Base-by-base conservation (phyloP, 768 basidiomycete genomes). In the Calocybe gangraenosa region DNA sequence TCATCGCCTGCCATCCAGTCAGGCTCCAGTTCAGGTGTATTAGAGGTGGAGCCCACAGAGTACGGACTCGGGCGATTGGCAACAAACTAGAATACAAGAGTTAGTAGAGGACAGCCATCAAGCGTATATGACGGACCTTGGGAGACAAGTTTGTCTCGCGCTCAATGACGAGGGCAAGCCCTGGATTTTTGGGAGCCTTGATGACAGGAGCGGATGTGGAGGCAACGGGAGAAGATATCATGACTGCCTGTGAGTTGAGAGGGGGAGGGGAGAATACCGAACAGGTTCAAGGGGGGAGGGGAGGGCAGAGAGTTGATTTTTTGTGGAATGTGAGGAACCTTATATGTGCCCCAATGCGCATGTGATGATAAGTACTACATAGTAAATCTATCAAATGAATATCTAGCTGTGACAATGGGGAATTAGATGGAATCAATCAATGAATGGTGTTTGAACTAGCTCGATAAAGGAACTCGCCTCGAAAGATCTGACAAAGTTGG, bases 131-230 rank as follows among this genome's bases (percentile, higher is more conserved):
- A 32, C 44, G 31, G 23, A 50, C 49, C 36, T 43, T 37, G 10
- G 47, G 14, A 33, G 44, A 37, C 18, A 34, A 7, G 7, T 31
- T 22, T 32, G 9, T 9, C 32, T 47, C 45, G 18, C 22, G 18
- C 9, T 38, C 41, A 25, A 54, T 44, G 30, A 47, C 32, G 7
- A 58, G 48, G 38, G 45, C 47, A 32, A 56, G 53, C 15, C 49
- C 51, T 17, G 47, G 48, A 28, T 56, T 58, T 40, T 56, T 58
- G 13, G 52, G 42, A 22, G 33, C 28, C 39, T 52, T 51, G n/a
- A 10, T 35, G 37, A 32, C 20, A 28, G n/a, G n/a, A 23, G 53
- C 39, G 22, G 45, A 57, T 21, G 47, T 42, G 30, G 54, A 46
- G 25, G 49, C 50, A 22, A 43, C 13, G 2, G 50, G 10, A 13